Evolutionary conservation across 129 eudicot species (phyloP), one percentile per base, ranked within the genome.

Genomic region (Chrysanthemum lavandulifolium): DNA sequence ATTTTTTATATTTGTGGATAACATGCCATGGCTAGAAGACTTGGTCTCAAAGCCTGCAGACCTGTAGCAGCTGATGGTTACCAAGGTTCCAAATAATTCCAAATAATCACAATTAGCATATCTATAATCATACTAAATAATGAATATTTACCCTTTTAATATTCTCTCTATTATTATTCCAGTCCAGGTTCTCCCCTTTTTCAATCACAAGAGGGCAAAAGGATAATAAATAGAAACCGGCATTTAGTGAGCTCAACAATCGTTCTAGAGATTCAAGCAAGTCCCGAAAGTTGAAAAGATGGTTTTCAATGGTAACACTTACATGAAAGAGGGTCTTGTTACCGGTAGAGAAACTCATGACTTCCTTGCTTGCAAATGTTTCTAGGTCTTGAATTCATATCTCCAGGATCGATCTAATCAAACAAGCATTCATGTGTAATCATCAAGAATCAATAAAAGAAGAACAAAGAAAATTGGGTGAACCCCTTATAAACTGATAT

Each of bases 131-230:
- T 33, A 74, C 19, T 55, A 36, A 8, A 2, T 19, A 13, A 33
- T 13, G 43, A 61, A 61, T 69, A 0, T 19, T 40, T 51, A 36
- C 57, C 61, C 23, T 19, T 13, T 29, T 13, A 12, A 9, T 68
- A 31, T 18, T 68, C 15, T 64, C 16, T 13, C 45, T 45, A 31
- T 48, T 65, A 55, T 63, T 25, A 48, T 69, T 72, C 53, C 96
- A 94, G 98, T 94, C 96, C 78, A 94, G 98, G 87, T 51, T 94
- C 79, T 94, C 98, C 43, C 98, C 98, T 16, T 94, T 90, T 78
- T 97, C 98, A 31, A 94, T 90, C 82, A 84, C 87, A 61, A 75
- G 84, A 80, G 82, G 88, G 61, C 83, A 76, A 74, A 90, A 88
- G 83, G 89, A 69, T 52, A 85, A 63, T 50, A 89, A 86, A 78